phyloP scores from a whole-genome alignment of 495 filamentous ascomycete genomes.

The Rhizodiscina lignyota region DNA sequence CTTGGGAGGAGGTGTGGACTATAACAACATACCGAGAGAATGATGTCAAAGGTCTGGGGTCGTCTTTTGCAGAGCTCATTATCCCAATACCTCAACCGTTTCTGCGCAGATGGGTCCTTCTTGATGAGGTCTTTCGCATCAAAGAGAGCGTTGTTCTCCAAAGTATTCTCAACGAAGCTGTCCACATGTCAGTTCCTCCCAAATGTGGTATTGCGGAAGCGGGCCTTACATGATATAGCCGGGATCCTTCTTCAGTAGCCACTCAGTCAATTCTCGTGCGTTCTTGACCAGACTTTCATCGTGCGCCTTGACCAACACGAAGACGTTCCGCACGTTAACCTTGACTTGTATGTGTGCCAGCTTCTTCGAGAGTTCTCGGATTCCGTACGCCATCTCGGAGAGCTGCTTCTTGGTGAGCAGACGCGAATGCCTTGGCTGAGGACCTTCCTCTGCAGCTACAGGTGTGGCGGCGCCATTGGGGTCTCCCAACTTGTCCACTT shows the following conservation, averaged over 20 bases:
- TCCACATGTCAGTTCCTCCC: background rate
- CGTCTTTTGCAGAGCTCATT: constrained; percentile 55
- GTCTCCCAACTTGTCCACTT: constrained; percentile 19
- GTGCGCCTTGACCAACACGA: constrained; percentile 76
- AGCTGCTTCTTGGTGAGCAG: constrained; percentile 85
- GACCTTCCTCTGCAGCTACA: constrained; percentile 13
- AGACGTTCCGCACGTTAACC: constrained; percentile 65
- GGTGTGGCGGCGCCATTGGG: constrained; percentile 5
- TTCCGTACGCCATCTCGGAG: constrained; percentile 89
- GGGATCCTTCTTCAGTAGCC: constrained; percentile 61
- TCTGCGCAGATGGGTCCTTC: constrained; percentile 35
- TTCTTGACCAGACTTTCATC: constrained; percentile 67
- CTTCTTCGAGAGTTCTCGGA: constrained; percentile 76
- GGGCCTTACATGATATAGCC: constrained; percentile 49
- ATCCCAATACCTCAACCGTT: constrained; percentile 66
- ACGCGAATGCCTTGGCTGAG: constrained; percentile 30
- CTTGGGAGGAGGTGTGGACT: too few relatives aligned
- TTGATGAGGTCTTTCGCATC: constrained; percentile 43
- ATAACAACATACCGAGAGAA: constrained; percentile 48
- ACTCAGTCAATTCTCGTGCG: constrained; percentile 60
- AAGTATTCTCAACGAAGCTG: constrained; percentile 54
- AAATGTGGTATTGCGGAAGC: background rate
- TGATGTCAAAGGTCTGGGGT: constrained; percentile 85
- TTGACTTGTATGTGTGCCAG: constrained; percentile 63
- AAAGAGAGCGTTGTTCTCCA: constrained; percentile 54